Evolutionary conservation across 176 grass and related monocot species (phyloP), one percentile per base, ranked within the genome.

Genomic region (Puya raimondii): DNA sequence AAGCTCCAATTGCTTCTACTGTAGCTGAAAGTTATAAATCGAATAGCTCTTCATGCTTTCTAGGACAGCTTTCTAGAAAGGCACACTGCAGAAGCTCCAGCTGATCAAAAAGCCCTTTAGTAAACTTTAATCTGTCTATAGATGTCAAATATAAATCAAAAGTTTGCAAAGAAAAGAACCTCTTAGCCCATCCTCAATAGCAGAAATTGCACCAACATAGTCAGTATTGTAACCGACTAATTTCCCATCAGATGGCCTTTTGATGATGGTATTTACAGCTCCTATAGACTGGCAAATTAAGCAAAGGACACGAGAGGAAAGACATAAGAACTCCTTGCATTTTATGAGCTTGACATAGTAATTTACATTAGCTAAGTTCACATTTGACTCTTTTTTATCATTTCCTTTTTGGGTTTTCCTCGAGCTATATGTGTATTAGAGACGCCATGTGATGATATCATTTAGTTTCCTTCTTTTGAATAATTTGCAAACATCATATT

Each of bases 181-280:
- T 91, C 87, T 85, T 82, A 99, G 85, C 80, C 94, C 94, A 88
- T 99, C 89, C 68, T 99, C 94, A 65, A 99, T 93, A 70, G 94
- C 94, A 70, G 94, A 99, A 75, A 99, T 93, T 80, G 94, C 94
- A 82, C 94, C 94, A 69, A 93, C 80, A 71, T 93, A 99, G 69
- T 99, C 94, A 59, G 94, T 99, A 77, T 99, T 99, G 76, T 91
- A 93, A 59, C 89, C 94, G 29, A 99, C 77, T 76, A 99, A 86
- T 68, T 91, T 99, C 12, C 94, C 89, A 63, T 99, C 70, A 72
- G 77, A 16, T 58, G 87, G 68, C 64, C 78, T 90, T 78, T 75
- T 93, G 15, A 99, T 77, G 11, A 99, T 93, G 57, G 89, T 99
- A 81, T 99, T 99, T 79, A 99, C 90, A 75, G 94, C 94, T 72